Conservation (phyloP, 108 stramenopile species). For the Skeletonema potamos region DNA sequence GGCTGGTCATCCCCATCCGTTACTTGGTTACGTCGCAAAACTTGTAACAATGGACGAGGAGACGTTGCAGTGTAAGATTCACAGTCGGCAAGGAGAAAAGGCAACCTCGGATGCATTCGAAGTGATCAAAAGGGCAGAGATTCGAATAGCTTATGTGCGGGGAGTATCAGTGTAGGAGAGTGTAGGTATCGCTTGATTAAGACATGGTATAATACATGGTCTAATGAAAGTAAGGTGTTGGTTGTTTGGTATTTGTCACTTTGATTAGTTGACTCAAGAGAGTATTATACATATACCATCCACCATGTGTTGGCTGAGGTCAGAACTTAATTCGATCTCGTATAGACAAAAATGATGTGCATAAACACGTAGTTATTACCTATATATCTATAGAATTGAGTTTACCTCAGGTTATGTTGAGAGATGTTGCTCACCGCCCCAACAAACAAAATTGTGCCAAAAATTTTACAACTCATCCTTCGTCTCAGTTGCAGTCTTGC, state of each 20-base stretch:
- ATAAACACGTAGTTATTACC: background rate
- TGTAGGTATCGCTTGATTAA: too few relatives aligned
- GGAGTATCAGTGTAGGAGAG: slow-evolving; percentile 23
- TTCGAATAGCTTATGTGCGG: slow-evolving; percentile 40
- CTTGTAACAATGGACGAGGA: slow-evolving; percentile 55
- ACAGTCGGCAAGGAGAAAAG: slow-evolving; percentile 11
- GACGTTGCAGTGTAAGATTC: slow-evolving; percentile 44
- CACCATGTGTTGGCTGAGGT: too few relatives aligned
- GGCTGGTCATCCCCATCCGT: slow-evolving; percentile 80
- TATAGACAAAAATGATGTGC: background rate
- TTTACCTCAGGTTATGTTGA: background rate
- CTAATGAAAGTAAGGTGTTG: too few relatives aligned
- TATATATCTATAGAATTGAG: background rate
- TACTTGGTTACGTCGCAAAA: slow-evolving; percentile 61
- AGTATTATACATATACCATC: too few relatives aligned
- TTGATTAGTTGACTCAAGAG: too few relatives aligned
- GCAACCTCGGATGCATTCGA: slow-evolving; percentile 37
- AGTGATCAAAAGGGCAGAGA: slow-evolving; percentile 45
- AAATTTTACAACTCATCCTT: slow-evolving; percentile 72
- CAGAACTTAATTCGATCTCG: background rate
- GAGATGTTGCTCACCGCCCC: background rate
- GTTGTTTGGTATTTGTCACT: too few relatives aligned
- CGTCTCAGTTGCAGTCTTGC: slow-evolving; percentile 45
- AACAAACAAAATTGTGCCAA: too few relatives aligned
- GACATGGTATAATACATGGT: too few relatives aligned